A percentile compares a stretch with the other conserved stretches of the same genome.
phyloP scores from a whole-genome alignment of 495 filamentous ascomycete species.

The Evernia prunastri region DNA sequence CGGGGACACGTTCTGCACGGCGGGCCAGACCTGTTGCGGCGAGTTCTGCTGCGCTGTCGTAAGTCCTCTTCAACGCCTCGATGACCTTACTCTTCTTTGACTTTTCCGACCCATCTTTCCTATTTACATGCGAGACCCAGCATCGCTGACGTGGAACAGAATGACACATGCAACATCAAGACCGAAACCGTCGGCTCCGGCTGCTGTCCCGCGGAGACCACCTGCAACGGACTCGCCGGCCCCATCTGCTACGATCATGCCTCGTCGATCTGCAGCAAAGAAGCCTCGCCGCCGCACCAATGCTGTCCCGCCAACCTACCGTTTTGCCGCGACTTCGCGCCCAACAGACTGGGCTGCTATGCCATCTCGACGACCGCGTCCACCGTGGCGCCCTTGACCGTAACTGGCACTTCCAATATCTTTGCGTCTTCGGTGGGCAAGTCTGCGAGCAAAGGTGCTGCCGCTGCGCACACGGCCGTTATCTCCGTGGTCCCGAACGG shows the following conservation, averaged over 20 bases:
- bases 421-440: not conserved
- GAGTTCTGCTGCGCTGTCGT: slow-evolving; percentile 23
- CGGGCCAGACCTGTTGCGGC: slow-evolving; percentile 22
- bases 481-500: not conserved
- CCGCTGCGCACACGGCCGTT: not conserved
- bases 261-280: slow-evolving; percentile 17
- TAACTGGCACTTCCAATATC: not conserved
- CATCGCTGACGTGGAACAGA: not conserved
- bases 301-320: slow-evolving; percentile 21
- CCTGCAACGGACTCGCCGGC: slow-evolving; percentile 11
- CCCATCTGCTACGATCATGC: slow-evolving; percentile 20
- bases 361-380: slow-evolving; percentile 1
- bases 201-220: slow-evolving; percentile 20
- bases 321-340: slow-evolving; percentile 13
- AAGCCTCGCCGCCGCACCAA: not conserved
- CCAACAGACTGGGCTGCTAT: slow-evolving; percentile 17
- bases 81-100: not conserved
- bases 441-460: not conserved
- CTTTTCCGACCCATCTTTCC: not conserved
- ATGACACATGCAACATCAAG: slow-evolving; percentile 9
- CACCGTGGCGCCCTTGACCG: not conserved
- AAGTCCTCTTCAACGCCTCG: not conserved
- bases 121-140: not conserved
- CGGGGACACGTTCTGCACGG: slow-evolving; percentile 15
- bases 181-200: not conserved